Percentiles rank a stretch among this genome's conserved stretches.
These are phyloP conservation scores for Lyophyllum decastes DNA, from an alignment of 768 basidiomycete species.

Conservation along the genomic window DNA sequence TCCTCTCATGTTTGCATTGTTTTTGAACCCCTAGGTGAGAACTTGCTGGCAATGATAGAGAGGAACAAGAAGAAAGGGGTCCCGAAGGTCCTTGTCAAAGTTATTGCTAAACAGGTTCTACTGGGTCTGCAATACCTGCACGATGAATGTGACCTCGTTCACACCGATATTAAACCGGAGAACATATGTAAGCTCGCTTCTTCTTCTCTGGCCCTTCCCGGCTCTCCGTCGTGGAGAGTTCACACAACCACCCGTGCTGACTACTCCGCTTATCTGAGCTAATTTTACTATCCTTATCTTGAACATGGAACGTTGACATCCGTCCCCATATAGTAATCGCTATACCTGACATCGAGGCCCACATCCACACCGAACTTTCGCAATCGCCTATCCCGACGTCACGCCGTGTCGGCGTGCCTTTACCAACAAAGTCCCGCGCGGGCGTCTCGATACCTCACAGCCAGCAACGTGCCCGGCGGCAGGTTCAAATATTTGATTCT, in stretches of 20 bases:
- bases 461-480: slow-evolving; percentile 51
- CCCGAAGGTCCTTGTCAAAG: slow-evolving; percentile 77
- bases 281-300: slow-evolving; percentile 32
- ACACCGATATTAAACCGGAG: slow-evolving; percentile 94
- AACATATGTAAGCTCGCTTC: slow-evolving; percentile 75
- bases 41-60: slow-evolving; percentile 71
- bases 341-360: slow-evolving; percentile 77
- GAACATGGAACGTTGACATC: slow-evolving; percentile 23
- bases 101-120: slow-evolving; percentile 84
- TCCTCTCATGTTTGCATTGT: slow-evolving; percentile 86
- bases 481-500: slow-evolving; percentile 82
- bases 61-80: slow-evolving; percentile 84
- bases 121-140: slow-evolving; percentile 91
- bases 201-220: slow-evolving; percentile 5
- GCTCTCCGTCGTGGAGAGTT: slow-evolving; percentile 14
- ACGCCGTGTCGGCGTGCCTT: slow-evolving; percentile 79
- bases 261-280: slow-evolving; percentile 17
- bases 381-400: slow-evolving; percentile 72
- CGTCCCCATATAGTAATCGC: slow-evolving; percentile 65
- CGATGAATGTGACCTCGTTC: slow-evolving; percentile 89
- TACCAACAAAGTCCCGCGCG: slow-evolving; percentile 61
- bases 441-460: slow-evolving; percentile 63
- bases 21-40: slow-evolving; percentile 85
- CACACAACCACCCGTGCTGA: slow-evolving; percentile 8
- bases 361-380: slow-evolving; percentile 70